Percentiles rank a stretch among this genome's conserved stretches.
Evolutionary conservation across 1,284 basidiomycete genomes (phyloP).

Genomic region (Macrocystidia cucumis): DNA sequence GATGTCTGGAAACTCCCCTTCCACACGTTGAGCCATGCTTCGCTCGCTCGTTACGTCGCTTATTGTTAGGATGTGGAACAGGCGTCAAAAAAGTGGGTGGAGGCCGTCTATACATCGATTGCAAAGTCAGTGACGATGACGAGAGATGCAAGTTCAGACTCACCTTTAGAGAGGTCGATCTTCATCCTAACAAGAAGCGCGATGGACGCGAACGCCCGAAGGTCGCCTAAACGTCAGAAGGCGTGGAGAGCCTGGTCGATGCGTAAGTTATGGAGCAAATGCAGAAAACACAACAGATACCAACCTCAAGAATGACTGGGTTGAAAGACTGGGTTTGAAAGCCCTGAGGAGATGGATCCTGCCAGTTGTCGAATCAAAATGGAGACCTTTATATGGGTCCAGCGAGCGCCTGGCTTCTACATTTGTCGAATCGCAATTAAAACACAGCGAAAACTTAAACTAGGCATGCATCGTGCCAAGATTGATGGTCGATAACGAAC

Average conservation of each 20-base stretch:
- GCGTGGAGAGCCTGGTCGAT: slow-evolving; percentile 26
- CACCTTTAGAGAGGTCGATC: slow-evolving; percentile 47
- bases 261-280: no score
- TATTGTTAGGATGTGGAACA: slow-evolving; percentile 56
- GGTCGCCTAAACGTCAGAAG: slow-evolving; percentile 60
- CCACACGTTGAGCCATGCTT: slow-evolving; percentile 58
- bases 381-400: no score
- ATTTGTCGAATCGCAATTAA: slow-evolving; percentile 1
- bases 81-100: slow-evolving; percentile 37
- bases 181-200: slow-evolving; percentile 66
- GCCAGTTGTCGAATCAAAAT: slow-evolving; percentile 19
- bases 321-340: slow-evolving; percentile 8
- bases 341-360: not conserved
- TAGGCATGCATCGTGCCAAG: slow-evolving; percentile 11
- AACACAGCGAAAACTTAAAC: slow-evolving; percentile 3
- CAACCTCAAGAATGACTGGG: no score
- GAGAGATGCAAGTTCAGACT: slow-evolving; percentile 6
- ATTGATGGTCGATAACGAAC: slow-evolving; percentile 19
- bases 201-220: slow-evolving; percentile 62
- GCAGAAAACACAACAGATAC: no score
- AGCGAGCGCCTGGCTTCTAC: no score
- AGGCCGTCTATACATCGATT: slow-evolving; percentile 10
- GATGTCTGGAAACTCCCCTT: slow-evolving; percentile 29
- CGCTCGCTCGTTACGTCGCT: slow-evolving; percentile 51
- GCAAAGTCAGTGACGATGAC: slow-evolving; percentile 2